These are phyloP conservation scores for Tuber borchii DNA, from an alignment of 495 filamentous ascomycete species.

Conservation along the genomic window DNA sequence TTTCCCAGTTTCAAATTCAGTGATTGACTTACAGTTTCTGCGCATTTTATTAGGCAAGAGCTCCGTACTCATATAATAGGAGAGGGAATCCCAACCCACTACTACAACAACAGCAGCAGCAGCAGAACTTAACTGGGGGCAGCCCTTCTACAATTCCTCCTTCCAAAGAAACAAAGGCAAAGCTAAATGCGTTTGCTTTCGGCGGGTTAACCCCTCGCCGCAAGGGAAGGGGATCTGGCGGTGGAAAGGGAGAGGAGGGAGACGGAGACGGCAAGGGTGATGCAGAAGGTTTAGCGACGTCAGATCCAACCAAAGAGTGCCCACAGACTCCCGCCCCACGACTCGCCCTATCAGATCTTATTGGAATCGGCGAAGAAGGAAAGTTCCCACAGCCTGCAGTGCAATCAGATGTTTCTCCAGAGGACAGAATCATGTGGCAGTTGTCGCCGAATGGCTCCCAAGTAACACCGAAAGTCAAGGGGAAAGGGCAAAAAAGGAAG, in stretches of 20 bases:
- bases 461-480: slow-evolving; percentile 48
- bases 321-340: slow-evolving; percentile 69
- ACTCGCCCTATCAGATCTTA: slow-evolving; percentile 70
- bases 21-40: not conserved
- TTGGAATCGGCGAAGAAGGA: slow-evolving; percentile 59
- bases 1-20: slow-evolving; percentile 10
- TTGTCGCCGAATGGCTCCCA: slow-evolving; percentile 43
- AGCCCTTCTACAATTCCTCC: slow-evolving; percentile 22
- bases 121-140: slow-evolving; percentile 1
- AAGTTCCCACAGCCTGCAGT: slow-evolving; percentile 44
- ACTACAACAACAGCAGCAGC: slow-evolving; percentile 19
- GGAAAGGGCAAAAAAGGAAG: slow-evolving; percentile 56
- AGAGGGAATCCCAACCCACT: slow-evolving; percentile 13
- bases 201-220: slow-evolving; percentile 19
- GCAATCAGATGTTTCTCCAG: slow-evolving; percentile 53
- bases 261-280: not conserved
- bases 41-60: not conserved
- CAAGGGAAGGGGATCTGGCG: slow-evolving; percentile 38
- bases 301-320: slow-evolving; percentile 48
- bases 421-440: slow-evolving; percentile 70
- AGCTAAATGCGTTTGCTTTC: slow-evolving; percentile 38
- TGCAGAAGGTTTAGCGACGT: slow-evolving; percentile 12
- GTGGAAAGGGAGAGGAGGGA: not conserved
- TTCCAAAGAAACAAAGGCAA: slow-evolving; percentile 34
- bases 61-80: slow-evolving; percentile 10